Evolutionary conservation across 805 yeast genomes (phyloP).

Genomic region (Tetrapisispora pingtungensis): DNA sequence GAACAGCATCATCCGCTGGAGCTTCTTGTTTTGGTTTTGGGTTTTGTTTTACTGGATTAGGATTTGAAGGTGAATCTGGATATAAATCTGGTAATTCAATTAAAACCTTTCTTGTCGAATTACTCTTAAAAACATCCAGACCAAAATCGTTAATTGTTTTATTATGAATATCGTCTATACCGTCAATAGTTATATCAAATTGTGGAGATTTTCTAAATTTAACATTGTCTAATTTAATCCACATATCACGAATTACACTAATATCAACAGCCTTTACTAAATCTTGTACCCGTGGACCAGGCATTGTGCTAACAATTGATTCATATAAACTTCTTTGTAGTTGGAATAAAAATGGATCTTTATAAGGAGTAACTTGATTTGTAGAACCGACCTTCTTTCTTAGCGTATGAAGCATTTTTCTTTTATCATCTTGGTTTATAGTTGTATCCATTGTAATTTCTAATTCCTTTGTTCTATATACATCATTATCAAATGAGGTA

Average conservation of each 20-base stretch:
- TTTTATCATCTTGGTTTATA: conserved; percentile 9
- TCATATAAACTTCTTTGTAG: conserved; percentile 18
- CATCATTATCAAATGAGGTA: conserved; percentile 14
- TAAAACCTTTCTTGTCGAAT: conserved; percentile 51
- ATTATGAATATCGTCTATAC: not conserved
- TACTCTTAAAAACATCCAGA: conserved; percentile 32
- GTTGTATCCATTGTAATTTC: conserved; percentile 16
- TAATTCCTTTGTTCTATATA: conserved; percentile 22
- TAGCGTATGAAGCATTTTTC: conserved; percentile 8
- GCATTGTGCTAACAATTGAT: conserved; percentile 1
- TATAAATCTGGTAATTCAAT: conserved; percentile 37
- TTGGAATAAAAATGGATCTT: conserved; percentile 20
- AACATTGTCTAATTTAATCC: not conserved
- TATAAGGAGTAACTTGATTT: conserved; percentile 13
- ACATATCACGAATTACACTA: not conserved
- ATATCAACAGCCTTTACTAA: not conserved
- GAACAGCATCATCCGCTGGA: not conserved
- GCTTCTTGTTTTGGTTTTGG: not conserved
- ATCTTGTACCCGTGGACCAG: not conserved
- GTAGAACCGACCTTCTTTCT: conserved; percentile 8
- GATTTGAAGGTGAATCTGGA: not conserved
- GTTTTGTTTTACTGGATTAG: not conserved
- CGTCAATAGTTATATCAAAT: not conserved
- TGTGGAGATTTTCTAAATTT: not conserved
- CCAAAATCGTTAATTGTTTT: not conserved